Conservation (phyloP, 148 eudicot genomes). For the Salicornia ramosissima region DNA sequence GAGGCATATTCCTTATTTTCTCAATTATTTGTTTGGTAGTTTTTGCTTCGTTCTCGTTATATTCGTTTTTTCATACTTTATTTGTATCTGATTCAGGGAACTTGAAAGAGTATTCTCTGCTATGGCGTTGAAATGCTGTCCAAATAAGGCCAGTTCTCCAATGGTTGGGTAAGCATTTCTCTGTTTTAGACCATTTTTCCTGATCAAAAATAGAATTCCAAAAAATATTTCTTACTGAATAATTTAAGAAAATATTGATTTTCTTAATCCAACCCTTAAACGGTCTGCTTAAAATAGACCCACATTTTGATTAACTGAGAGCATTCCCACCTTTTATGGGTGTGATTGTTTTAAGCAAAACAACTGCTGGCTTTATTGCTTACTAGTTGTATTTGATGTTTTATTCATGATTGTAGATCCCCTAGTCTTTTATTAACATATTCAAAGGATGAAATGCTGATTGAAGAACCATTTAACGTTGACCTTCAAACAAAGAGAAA, state of each 20-base stretch:
- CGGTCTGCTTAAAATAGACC: no score
- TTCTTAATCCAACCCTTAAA: no score
- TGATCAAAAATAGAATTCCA: not conserved
- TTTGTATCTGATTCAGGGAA: slow-evolving; percentile 43
- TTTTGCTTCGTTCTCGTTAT: not conserved
- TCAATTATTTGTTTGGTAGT: not conserved
- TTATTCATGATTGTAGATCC: slow-evolving; percentile 25
- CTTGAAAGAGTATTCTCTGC: slow-evolving; percentile 77
- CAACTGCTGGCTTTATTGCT: not conserved
- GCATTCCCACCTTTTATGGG: not conserved
- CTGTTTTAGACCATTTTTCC: slow-evolving; percentile 4
- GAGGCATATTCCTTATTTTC: slow-evolving; percentile 41
- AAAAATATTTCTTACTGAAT: no score
- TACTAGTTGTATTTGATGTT: not conserved
- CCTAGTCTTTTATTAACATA: slow-evolving; percentile 63
- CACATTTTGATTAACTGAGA: not conserved
- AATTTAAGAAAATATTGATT: no score
- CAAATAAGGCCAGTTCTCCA: slow-evolving; percentile 44
- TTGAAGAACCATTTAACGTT: slow-evolving; percentile 42
- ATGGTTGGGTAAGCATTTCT: slow-evolving; percentile 44
- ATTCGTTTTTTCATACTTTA: not conserved
- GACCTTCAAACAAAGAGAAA: slow-evolving; percentile 41
- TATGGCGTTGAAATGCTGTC: slow-evolving; percentile 73
- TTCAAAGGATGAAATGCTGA: slow-evolving; percentile 51
- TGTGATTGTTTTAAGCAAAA: no score